Conservation (phyloP, 345 rosid genomes). For the Lepidium didymum region DNA sequence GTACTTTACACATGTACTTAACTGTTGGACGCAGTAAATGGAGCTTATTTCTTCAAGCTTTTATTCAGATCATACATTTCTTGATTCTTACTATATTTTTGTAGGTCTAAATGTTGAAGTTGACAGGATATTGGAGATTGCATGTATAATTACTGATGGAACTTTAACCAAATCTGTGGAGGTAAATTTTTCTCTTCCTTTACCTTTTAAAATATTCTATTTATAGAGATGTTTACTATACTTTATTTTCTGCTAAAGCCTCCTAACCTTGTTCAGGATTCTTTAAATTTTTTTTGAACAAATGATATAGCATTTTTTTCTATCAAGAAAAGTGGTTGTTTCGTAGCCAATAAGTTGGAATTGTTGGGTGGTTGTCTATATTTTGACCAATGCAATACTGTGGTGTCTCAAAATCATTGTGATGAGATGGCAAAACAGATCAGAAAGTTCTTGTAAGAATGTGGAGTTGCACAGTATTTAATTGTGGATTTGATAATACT, state of each 20-base stretch:
- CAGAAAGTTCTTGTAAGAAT: not conserved
- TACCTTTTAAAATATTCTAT: not conserved
- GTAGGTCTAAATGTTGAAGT: slow-evolving; percentile 73
- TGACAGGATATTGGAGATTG: slow-evolving; percentile 90
- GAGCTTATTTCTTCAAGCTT: not conserved
- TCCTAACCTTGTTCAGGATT: not conserved
- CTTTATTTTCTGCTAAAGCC: not conserved
- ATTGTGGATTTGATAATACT: not conserved
- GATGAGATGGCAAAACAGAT: not conserved
- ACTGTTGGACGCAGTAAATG: not conserved
- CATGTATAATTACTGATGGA: slow-evolving; percentile 88
- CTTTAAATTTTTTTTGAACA: not conserved
- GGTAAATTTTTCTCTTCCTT: slow-evolving; percentile 35
- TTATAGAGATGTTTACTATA: not conserved
- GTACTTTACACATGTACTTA: too few relatives aligned
- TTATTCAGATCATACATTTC: not conserved
- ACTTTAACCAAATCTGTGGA: slow-evolving; percentile 58
- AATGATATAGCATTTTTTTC: not conserved
- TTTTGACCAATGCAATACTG: not conserved
- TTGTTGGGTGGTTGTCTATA: not conserved
- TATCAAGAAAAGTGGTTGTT: not conserved
- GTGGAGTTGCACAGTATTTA: not conserved
- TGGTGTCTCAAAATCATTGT: not conserved
- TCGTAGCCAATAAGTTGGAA: not conserved
- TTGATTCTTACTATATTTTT: slow-evolving; percentile 13